These are phyloP conservation scores for Neurospora hispaniola DNA, from an alignment of 495 filamentous ascomycete genomes.

Conservation along the genomic window DNA sequence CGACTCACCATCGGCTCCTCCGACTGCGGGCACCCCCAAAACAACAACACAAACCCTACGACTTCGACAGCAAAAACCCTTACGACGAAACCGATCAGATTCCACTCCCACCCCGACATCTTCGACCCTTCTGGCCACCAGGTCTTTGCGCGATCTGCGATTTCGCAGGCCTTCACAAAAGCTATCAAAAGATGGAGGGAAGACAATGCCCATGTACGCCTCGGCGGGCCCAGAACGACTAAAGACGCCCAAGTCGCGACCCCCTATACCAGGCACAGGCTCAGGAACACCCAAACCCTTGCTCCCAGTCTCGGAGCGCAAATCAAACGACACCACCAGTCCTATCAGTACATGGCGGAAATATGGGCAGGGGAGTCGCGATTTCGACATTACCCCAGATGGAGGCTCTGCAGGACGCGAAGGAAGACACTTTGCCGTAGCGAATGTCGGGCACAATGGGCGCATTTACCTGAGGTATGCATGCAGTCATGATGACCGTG, in stretches of 20 bases:
- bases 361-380: constrained; percentile 25
- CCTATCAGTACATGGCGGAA: constrained; percentile 15
- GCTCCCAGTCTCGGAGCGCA: constrained; percentile 34
- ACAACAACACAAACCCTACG: constrained; percentile 4
- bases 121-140: background rate
- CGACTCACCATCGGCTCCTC: constrained; percentile 14
- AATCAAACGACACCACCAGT: constrained; percentile 25
- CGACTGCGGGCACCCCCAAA: background rate
- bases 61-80: constrained; percentile 13
- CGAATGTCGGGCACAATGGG: constrained; percentile 88
- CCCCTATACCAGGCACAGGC: constrained; percentile 12
- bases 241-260: constrained; percentile 20
- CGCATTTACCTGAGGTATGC: constrained; percentile 87
- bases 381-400: constrained; percentile 39
- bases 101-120: background rate
- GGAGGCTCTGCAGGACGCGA: constrained; percentile 41
- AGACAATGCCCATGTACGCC: constrained; percentile 3
- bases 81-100: constrained; percentile 8
- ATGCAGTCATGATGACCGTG: constrained; percentile 7
- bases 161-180: constrained; percentile 8
- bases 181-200: constrained; percentile 9
- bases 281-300: constrained; percentile 23
- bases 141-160: constrained; percentile 7
- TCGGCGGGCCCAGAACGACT: constrained; percentile 7
- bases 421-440: constrained; percentile 82